phyloP scores from a whole-genome alignment of 352 stramenopile species.

The Phytophthora hibernalis region DNA sequence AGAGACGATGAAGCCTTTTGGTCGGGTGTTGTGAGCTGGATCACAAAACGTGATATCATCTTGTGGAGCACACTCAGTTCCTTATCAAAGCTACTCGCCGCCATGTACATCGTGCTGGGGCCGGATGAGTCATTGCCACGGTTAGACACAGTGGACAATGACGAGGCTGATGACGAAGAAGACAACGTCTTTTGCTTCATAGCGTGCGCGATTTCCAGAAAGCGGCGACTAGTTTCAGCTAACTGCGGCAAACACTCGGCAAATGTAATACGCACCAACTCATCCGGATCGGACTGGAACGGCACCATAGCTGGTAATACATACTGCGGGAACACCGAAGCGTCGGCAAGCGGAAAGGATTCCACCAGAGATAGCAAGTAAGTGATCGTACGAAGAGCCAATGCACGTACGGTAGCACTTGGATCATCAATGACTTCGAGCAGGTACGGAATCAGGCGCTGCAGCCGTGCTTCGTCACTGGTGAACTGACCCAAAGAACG shows the following conservation, averaged over 20 bases:
- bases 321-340: slow-evolving; percentile 97
- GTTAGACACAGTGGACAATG: slow-evolving; percentile 45
- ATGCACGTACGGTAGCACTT: slow-evolving; percentile 89
- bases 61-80: slow-evolving; percentile 93
- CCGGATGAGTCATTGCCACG: slow-evolving; percentile 43
- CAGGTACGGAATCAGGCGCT: slow-evolving; percentile 94
- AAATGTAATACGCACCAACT: slow-evolving; percentile 96
- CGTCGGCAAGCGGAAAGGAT: slow-evolving; percentile 94
- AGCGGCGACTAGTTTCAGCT: slow-evolving; percentile 93
- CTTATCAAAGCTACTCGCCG: slow-evolving; percentile 92
- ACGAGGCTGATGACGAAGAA: slow-evolving; percentile 46
- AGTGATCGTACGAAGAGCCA: slow-evolving; percentile 91
- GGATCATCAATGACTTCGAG: slow-evolving; percentile 94
- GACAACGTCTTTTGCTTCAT: slow-evolving; percentile 81
- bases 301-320: slow-evolving; percentile 93
- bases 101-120: slow-evolving; percentile 55
- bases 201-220: slow-evolving; percentile 93
- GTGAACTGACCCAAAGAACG: slow-evolving; percentile 89
- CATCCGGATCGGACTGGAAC: slow-evolving; percentile 91
- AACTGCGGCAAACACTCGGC: slow-evolving; percentile 93
- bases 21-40: slow-evolving; percentile 92
- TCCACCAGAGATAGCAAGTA: slow-evolving; percentile 92
- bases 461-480: slow-evolving; percentile 94
- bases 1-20: slow-evolving; percentile 92
- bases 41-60: slow-evolving; percentile 94